Evolutionary conservation across 805 yeast genomes (phyloP).

Genomic region (Komagataella pastoris): DNA sequence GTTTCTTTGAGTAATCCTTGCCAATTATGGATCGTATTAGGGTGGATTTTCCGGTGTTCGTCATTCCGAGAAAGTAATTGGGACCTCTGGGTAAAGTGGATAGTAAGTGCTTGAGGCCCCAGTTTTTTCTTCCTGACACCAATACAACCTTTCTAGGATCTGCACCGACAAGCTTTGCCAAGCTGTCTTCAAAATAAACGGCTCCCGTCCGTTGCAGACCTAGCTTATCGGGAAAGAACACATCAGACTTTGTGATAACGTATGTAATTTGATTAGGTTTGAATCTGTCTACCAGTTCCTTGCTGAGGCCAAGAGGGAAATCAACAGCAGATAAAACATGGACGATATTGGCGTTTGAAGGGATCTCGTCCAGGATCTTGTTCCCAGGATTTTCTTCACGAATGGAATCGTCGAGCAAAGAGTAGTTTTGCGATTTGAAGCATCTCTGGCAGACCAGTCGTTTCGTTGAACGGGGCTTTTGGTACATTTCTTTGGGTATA

Average conservation of each 20-base stretch:
- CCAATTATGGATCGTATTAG: constrained; percentile 32
- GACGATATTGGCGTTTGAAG: constrained; percentile 30
- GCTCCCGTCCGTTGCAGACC: constrained; percentile 11
- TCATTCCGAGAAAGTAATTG: constrained; percentile 47
- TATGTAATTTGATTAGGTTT: constrained; percentile 23
- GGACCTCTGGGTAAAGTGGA: constrained; percentile 20
- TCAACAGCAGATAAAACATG: constrained; percentile 58
- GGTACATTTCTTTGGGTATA: constrained; percentile 1
- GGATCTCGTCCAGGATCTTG: constrained; percentile 23
- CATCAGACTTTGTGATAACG: constrained; percentile 26
- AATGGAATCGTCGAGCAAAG: constrained; percentile 21
- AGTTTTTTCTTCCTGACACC: constrained; percentile 35
- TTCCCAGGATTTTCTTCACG: constrained; percentile 17
- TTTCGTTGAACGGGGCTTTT: constrained; percentile 1
- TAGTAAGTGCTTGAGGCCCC: constrained; percentile 33
- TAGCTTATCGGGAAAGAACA: constrained; percentile 14
- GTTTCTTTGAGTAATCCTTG: constrained; percentile 1
- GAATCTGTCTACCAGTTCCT: constrained; percentile 19
- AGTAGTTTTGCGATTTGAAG: constrained; percentile 32
- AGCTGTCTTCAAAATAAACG: constrained; percentile 18
- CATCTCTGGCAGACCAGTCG: constrained; percentile 40
- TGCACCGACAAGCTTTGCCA: constrained; percentile 15
- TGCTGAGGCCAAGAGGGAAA: constrained; percentile 51
- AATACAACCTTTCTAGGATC: constrained; percentile 24
- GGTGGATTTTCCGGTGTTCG: constrained; percentile 61